Percentiles rank a stretch among this genome's conserved stretches.
These are phyloP conservation scores for Raphanus raphanistrum DNA, from an alignment of 345 rosid species.

Conservation along the genomic window DNA sequence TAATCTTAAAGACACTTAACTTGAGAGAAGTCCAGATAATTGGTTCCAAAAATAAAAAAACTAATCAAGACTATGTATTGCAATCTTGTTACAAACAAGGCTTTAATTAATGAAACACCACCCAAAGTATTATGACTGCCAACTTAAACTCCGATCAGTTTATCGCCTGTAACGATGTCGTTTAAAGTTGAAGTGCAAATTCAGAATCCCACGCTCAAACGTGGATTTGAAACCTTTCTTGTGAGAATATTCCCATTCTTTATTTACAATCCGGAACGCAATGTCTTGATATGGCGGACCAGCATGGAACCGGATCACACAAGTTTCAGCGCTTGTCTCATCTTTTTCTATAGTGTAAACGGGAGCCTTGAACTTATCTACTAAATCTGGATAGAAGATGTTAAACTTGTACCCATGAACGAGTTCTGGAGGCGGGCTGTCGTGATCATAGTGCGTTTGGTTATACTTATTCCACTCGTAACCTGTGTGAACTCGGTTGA, in stretches of 20 bases:
- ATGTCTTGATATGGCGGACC: too few relatives aligned
- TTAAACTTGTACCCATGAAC: neutral
- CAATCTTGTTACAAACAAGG: too few relatives aligned
- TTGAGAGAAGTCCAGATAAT: neutral
- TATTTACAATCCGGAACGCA: slow-evolving; percentile 85
- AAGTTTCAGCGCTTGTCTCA: too few relatives aligned
- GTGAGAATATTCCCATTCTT: slow-evolving; percentile 97
- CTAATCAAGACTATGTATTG: too few relatives aligned
- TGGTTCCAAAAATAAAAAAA: too few relatives aligned
- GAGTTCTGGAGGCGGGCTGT: neutral
- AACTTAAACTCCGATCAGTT: slow-evolving; percentile 15
- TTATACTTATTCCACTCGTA: too few relatives aligned
- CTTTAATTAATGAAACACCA: too few relatives aligned
- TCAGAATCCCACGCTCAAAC: slow-evolving; percentile 88
- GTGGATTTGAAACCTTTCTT: slow-evolving; percentile 96
- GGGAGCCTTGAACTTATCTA: neutral
- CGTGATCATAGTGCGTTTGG: too few relatives aligned
- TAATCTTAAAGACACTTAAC: neutral
- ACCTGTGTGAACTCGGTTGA: too few relatives aligned
- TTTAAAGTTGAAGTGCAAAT: slow-evolving; percentile 86
- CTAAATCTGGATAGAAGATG: neutral
- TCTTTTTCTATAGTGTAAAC: neutral
- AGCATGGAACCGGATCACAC: too few relatives aligned
- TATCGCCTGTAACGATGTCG: slow-evolving; percentile 87
- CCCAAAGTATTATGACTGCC: neutral